Conservation (phyloP, 2,329 filamentous ascomycete species). For the Aschersonia sp. region DNA sequence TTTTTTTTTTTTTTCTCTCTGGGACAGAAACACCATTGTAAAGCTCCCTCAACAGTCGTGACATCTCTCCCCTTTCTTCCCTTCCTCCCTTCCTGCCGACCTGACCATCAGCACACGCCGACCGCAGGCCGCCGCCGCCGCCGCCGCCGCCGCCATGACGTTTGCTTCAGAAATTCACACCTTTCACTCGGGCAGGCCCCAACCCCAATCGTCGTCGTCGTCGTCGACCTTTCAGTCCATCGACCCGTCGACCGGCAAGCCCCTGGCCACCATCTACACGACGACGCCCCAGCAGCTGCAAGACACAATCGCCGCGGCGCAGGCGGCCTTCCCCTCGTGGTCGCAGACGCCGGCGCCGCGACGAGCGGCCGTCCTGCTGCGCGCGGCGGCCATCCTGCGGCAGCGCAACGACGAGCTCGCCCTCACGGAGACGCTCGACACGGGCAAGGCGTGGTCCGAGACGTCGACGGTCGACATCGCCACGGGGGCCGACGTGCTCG, state of each 20-base stretch:
- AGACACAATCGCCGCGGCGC: constrained; percentile 55
- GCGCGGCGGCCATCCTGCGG: constrained; percentile 59
- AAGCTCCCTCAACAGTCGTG: too few species aligned
- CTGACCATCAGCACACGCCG: too few species aligned
- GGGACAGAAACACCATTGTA: too few species aligned
- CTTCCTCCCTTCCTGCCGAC: too few species aligned
- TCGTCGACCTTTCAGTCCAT: constrained; percentile 54
- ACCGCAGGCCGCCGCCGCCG: too few species aligned
- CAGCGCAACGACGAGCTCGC: constrained; percentile 68
- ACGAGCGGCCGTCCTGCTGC: constrained; percentile 64
- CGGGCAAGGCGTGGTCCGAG: constrained; percentile 74
- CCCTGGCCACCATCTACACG: constrained; percentile 56
- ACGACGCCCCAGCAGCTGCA: constrained; percentile 56
- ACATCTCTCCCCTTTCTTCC: too few species aligned
- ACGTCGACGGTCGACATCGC: constrained; percentile 72
- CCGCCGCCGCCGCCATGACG: constrained; percentile 17
- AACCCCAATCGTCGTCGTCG: constrained; percentile 39
- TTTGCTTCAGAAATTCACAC: constrained; percentile 36
- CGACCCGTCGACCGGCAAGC: constrained; percentile 56
- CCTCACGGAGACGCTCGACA: constrained; percentile 67
- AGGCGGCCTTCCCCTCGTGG: constrained; percentile 61
- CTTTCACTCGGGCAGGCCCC: constrained; percentile 60
- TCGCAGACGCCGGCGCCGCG: constrained; percentile 59
- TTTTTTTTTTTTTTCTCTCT: too few species aligned
- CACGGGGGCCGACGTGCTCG: constrained; percentile 72